Evolutionary conservation across 345 rosid species (phyloP), one percentile per base, ranked within the genome.

Genomic region (Balakata baccata): DNA sequence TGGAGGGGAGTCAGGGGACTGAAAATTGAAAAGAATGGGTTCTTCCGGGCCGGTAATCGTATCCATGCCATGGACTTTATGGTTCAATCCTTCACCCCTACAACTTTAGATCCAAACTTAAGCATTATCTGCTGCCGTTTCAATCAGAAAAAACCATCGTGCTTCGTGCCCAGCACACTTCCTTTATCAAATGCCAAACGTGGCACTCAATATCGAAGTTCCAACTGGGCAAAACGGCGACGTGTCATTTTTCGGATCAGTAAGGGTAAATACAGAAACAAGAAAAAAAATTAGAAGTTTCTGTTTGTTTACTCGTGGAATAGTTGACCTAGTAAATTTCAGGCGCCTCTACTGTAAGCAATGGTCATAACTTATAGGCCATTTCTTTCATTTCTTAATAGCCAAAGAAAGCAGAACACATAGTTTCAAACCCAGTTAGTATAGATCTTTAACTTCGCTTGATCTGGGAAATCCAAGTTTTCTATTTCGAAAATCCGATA

Each of bases 311-410:
- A 14, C 3, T 0, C 29, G 3, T 1, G 37, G 34, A 47, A 38
- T 71, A 71, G 80, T 79, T 83, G 83, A 81, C 84, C 52, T 8
- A 61, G 70, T 23, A 69, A 79, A 77, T 70, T 69, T 83, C 80
- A 84, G 86, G 81, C 84, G 77, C 76, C 83, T 45, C 50, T 18
- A 17, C 56, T 11, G 56, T 23, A 45, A 49, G n/a, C 20, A 13
- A 37, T 12, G 38, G 37, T 11, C 8, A 0, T 43, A 7, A 11
- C 29, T 7, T 3, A 3, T 38, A 17, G 6, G 13, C 7, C n/a
- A 64, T 43, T 43, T 43, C 10, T 43, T 43, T 29, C 34, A 29
- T 29, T 29, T 29, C 34, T 29, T 29, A 29, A 43, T 43, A 43
- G 47, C 47, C 11, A n/a, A 10, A 43, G 47, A 64, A 22, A 18